Base-by-base conservation (phyloP, 257 asterid species). In the Phtheirospermum japonicum region DNA sequence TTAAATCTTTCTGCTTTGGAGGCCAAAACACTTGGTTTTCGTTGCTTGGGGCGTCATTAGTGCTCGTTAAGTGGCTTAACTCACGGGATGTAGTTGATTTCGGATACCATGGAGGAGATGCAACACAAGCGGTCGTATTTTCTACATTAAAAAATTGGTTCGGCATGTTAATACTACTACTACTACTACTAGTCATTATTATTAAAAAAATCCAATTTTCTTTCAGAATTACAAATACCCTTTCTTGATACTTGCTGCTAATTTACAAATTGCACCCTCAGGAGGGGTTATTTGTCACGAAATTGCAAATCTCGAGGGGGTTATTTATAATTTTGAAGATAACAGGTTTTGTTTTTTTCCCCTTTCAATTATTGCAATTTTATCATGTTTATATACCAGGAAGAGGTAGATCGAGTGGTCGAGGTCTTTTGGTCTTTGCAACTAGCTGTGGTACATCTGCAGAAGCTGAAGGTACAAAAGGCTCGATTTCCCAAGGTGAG, bases 401-500 rank as follows among this genome's bases (percentile, higher is more conserved):
- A 51, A 50, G 67, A 64, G 87, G 85, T 43, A 76, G 72, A 67
- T 88, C 85, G 46, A 83, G 74, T 17, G 86, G 83, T 46, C 96
- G 80, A 20, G 90, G 84, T 67, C 95, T 69, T 77, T 88, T 82
- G 72, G 51, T 77, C 76, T 83, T 81, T 63, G 57, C 65, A 40
- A 78, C 69, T 17, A 81, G 68, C 50, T 78, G 95, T 42, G 77
- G 64, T 45, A 61, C 34, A 48, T 83, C 86, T 8, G 64, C 63
- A 34, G 79, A 59, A 63, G 85, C 64, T 66, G 89, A 76, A 70
- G 86, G 77, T 61, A 73, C 81, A 65, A 81, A 87, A 12, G 95
- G 94, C 72, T 89, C 96, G 30, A 89, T 81, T 57, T 89, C 92
- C 96, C 96, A 89, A 0, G 89, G 89, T 1, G 96, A 86, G 65